phyloP scores from a whole-genome alignment of 805 yeast species.

The Maudiozyma pseudohumilis region DNA sequence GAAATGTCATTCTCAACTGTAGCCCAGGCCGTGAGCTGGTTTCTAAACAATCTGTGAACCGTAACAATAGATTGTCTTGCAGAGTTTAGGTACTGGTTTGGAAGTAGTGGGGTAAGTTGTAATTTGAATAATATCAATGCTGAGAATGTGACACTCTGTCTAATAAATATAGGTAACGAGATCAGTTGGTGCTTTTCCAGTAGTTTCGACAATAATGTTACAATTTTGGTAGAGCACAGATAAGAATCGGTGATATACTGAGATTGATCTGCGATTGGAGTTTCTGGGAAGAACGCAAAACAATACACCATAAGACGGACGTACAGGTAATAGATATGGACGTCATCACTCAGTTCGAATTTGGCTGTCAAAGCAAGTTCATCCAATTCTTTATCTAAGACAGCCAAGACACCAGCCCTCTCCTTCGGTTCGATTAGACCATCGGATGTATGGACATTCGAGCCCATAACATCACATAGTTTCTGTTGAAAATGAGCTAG shows the following conservation, averaged over 20 bases:
- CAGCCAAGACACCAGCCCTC: conserved; percentile 70
- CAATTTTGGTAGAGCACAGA: conserved; percentile 66
- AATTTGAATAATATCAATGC: conserved; percentile 72
- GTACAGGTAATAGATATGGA: conserved; percentile 71
- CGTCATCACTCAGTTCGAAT: conserved; percentile 52
- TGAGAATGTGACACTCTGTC: conserved; percentile 78
- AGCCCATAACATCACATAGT: conserved; percentile 76
- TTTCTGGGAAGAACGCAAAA: conserved; percentile 84
- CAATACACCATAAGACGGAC: conserved; percentile 74
- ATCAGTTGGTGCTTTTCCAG: conserved; percentile 60
- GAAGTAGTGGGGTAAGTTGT: conserved; percentile 64
- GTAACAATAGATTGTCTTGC: conserved; percentile 91
- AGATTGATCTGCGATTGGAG: conserved; percentile 79
- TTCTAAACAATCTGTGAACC: conserved; percentile 77
- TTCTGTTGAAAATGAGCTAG: conserved; percentile 78
- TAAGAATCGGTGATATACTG: conserved; percentile 77
- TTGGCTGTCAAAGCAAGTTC: conserved; percentile 55
- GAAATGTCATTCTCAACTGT: conserved; percentile 84
- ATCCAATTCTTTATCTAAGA: conserved; percentile 69
- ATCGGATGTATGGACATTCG: conserved; percentile 75
- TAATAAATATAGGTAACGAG: conserved; percentile 75
- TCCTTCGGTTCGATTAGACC: conserved; percentile 78
- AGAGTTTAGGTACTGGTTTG: conserved; percentile 64
- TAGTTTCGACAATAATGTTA: conserved; percentile 66
- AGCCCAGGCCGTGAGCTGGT: conserved; percentile 86